Conservation (phyloP, 345 rosid genomes). For the Syzygium aromaticum region DNA sequence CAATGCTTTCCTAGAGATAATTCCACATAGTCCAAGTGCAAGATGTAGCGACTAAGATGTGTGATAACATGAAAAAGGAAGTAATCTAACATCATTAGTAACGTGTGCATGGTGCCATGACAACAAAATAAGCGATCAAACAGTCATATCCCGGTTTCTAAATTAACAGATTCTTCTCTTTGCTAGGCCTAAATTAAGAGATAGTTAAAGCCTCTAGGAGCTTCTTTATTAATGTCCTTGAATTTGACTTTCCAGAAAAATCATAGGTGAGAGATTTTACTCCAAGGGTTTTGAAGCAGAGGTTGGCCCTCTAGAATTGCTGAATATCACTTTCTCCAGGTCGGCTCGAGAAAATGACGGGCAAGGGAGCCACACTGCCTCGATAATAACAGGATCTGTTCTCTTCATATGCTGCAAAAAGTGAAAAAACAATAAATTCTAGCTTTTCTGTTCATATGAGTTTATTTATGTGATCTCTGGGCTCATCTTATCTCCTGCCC, state of each 20-base stretch:
- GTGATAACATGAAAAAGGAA: too few relatives aligned
- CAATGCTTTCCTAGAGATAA: conserved; percentile 31
- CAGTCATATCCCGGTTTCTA: background rate
- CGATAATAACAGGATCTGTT: conserved; percentile 29
- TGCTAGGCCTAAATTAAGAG: too few relatives aligned
- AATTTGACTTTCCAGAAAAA: conserved; percentile 22
- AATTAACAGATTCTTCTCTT: background rate
- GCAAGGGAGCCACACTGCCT: conserved; percentile 41
- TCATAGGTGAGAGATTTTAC: conserved; percentile 37
- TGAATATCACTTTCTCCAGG: conserved; percentile 11
- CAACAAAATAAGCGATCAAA: too few relatives aligned
- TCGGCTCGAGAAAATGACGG: conserved; percentile 34
- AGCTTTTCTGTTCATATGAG: background rate
- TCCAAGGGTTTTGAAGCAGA: conserved; percentile 29
- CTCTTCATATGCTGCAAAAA: background rate
- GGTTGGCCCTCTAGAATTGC: conserved; percentile 24
- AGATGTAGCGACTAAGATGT: conserved; percentile 10
- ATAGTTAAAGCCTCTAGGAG: background rate
- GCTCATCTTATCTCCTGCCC: background rate
- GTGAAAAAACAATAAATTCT: background rate
- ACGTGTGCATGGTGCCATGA: too few relatives aligned
- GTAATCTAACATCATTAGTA: too few relatives aligned
- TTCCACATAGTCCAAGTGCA: conserved; percentile 24
- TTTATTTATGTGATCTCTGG: background rate
- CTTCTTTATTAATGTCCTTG: background rate